Evolutionary conservation across 2,329 filamentous ascomycete species (phyloP).

Genomic region (Beauveria australis): DNA sequence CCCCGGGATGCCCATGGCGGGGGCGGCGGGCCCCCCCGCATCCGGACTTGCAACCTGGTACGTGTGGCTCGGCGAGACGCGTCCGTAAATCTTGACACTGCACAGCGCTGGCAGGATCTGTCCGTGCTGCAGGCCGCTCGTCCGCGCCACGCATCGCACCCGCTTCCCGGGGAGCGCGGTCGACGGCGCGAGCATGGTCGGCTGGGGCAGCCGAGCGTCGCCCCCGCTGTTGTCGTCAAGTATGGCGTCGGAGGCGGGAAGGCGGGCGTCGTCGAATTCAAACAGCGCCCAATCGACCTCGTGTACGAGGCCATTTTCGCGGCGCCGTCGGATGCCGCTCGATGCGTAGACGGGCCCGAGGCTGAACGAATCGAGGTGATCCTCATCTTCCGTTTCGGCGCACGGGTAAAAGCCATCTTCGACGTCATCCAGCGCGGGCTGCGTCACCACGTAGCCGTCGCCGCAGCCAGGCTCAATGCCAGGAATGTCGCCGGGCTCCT

Average conservation of each 20-base stretch:
- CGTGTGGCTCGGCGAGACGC: slow-evolving; percentile 68
- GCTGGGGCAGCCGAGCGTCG: slow-evolving; percentile 30
- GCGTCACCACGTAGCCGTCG: slow-evolving; percentile 74
- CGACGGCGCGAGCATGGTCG: slow-evolving; percentile 50
- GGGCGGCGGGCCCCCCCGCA: slow-evolving; percentile 11
- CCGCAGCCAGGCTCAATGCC: slow-evolving; percentile 69
- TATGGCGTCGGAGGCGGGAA: slow-evolving; percentile 66
- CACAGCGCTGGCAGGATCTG: slow-evolving; percentile 70
- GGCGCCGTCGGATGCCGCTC: slow-evolving; percentile 74
- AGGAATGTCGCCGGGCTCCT: slow-evolving; percentile 66
- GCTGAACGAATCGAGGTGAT: slow-evolving; percentile 73
- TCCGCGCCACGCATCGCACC: slow-evolving; percentile 84
- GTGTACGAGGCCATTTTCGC: slow-evolving; percentile 64
- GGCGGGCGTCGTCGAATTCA: slow-evolving; percentile 62
- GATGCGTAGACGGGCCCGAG: slow-evolving; percentile 83
- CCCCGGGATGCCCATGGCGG: slow-evolving; percentile 61
- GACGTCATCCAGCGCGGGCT: slow-evolving; percentile 84
- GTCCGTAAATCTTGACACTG: slow-evolving; percentile 80
- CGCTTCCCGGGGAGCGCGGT: slow-evolving; percentile 61
- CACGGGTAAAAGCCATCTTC: slow-evolving; percentile 74
- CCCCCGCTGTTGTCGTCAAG: slow-evolving; percentile 25
- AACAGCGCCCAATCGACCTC: slow-evolving; percentile 96
- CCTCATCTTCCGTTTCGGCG: slow-evolving; percentile 62
- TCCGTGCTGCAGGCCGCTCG: slow-evolving; percentile 73
- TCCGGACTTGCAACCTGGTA: slow-evolving; percentile 47